Evolutionary conservation across 176 grass and related monocot genomes (phyloP).

Genomic region (Triticum turgidum): DNA sequence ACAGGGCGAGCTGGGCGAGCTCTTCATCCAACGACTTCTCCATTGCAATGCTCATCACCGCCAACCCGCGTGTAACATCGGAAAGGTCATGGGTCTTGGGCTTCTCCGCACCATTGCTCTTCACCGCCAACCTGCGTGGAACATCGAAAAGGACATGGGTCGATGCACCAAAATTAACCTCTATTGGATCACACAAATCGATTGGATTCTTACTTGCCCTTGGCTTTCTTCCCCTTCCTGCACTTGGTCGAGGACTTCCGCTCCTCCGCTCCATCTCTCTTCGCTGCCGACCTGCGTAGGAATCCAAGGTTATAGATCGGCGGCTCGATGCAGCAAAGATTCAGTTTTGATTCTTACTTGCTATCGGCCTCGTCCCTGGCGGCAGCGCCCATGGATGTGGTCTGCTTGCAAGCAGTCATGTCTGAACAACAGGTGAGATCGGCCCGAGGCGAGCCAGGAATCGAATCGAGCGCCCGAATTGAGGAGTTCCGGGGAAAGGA

Average conservation of each 20-base stretch:
- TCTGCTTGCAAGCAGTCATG: neutral
- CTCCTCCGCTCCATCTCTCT: neutral
- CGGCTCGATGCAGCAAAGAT: neutral
- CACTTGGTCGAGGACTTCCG: neutral
- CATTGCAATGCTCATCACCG: neutral
- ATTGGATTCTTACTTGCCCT: neutral
- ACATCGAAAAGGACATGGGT: neutral
- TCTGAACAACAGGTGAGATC: neutral
- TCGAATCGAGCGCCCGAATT: neutral
- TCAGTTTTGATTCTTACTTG: neutral
- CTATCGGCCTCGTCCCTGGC: neutral
- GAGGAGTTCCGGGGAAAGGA: neutral
- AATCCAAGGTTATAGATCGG: neutral
- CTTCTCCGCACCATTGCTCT: neutral
- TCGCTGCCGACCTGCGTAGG: neutral
- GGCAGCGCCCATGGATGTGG: neutral
- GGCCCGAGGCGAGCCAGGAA: neutral
- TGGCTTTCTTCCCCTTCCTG: neutral
- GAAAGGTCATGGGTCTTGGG: neutral
- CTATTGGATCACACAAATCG: neutral
- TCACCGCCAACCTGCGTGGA: conserved; percentile 6
- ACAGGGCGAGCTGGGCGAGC: neutral
- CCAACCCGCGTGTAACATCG: neutral
- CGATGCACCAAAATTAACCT: neutral
- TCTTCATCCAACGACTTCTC: neutral